phyloP scores from a whole-genome alignment of 192 early-diverging fungal species.

The Backusella australiensis region DNA sequence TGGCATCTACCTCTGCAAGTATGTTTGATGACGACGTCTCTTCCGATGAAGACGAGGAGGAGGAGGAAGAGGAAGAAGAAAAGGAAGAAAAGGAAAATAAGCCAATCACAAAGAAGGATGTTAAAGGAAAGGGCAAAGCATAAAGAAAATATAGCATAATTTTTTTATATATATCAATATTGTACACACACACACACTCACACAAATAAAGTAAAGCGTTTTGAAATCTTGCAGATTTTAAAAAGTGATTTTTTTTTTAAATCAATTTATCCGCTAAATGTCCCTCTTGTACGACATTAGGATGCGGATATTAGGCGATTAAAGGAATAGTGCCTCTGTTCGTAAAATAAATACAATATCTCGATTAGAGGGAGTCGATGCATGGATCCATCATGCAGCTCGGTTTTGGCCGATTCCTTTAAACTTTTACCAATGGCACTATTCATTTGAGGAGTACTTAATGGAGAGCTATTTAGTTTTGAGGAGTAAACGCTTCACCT shows the following conservation, averaged over 20 bases:
- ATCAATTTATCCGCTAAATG: background rate
- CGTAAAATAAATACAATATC: too few relatives aligned
- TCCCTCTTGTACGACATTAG: background rate
- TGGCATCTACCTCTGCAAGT: conserved; percentile 1
- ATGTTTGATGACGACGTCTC: conserved; percentile 19
- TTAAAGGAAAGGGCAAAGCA: conserved; percentile 15
- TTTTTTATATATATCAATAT: background rate
- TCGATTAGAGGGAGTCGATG: too few relatives aligned
- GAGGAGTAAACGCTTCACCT: too few relatives aligned
- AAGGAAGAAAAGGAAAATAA: conserved; percentile 7
- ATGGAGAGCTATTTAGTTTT: too few relatives aligned
- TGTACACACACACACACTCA: background rate
- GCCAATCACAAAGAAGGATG: background rate
- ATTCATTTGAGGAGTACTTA: too few relatives aligned
- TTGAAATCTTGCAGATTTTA: too few relatives aligned
- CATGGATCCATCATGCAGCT: too few relatives aligned
- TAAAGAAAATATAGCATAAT: background rate
- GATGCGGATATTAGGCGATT: too few relatives aligned
- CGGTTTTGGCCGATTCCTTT: too few relatives aligned
- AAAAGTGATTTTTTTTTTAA: background rate
- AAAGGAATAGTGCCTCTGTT: too few relatives aligned
- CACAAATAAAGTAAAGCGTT: background rate
- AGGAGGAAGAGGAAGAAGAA: conserved; percentile 23
- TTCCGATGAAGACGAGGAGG: conserved; percentile 19
- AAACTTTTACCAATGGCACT: too few relatives aligned